phyloP scores from a whole-genome alignment of 1,284 basidiomycete genomes.

The Cutaneotrichosporon cutaneum region DNA sequence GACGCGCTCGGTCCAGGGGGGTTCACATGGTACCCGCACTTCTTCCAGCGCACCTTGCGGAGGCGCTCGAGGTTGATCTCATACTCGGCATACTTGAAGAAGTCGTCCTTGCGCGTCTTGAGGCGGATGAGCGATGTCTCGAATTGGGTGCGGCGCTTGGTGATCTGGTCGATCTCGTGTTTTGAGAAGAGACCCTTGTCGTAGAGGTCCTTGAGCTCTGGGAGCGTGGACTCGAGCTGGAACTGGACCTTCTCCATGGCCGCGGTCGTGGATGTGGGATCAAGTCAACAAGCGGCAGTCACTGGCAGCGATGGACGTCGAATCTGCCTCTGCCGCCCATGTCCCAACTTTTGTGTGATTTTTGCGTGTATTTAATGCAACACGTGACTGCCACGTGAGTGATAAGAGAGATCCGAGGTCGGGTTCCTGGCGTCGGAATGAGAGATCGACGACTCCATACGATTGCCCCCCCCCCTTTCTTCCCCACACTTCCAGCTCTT shows the following conservation, averaged over 20 bases:
- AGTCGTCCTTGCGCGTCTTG: constrained; percentile 82
- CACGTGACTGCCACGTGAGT: background rate
- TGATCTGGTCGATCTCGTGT: constrained; percentile 76
- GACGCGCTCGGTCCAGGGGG: constrained; percentile 65
- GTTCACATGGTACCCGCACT: constrained; percentile 59
- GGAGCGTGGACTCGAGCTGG: constrained; percentile 93
- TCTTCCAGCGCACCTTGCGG: constrained; percentile 68
- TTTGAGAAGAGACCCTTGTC: constrained; percentile 73
- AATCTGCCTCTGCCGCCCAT: no score
- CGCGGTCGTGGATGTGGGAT: background rate
- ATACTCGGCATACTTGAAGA: constrained; percentile 85
- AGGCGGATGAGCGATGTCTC: constrained; percentile 81
- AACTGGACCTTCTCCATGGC: constrained; percentile 90
- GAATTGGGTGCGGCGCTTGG: constrained; percentile 78
- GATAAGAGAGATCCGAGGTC: background rate
- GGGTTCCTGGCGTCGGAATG: no score
- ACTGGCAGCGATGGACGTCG: background rate
- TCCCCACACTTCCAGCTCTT: no score
- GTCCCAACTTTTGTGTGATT: background rate
- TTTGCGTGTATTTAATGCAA: background rate
- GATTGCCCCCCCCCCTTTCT: no score
- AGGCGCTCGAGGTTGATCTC: constrained; percentile 85
- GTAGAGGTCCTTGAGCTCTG: constrained; percentile 90
- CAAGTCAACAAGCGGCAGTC: background rate
- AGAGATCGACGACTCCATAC: no score